phyloP scores from a whole-genome alignment of 1,284 basidiomycete species.

The Inonotus obliquus region DNA sequence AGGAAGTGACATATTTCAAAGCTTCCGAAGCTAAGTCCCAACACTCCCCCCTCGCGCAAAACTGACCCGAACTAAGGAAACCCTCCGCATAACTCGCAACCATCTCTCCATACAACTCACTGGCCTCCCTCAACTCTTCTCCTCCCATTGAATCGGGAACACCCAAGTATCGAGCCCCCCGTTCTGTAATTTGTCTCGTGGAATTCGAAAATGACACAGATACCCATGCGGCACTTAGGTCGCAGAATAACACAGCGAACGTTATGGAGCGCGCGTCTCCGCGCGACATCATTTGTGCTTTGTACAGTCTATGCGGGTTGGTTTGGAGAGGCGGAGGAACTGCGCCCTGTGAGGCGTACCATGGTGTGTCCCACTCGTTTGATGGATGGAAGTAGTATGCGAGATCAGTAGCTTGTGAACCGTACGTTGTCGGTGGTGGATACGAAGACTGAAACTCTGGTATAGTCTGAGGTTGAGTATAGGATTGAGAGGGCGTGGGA shows the following conservation, averaged over 20 bases:
- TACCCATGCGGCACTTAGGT: slow-evolving; percentile 48
- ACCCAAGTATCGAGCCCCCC: slow-evolving; percentile 37
- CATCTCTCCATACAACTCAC: slow-evolving; percentile 45
- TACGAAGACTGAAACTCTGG: slow-evolving; percentile 27
- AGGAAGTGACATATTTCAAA: slow-evolving; percentile 35
- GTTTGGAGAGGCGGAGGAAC: slow-evolving; percentile 35
- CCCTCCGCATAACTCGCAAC: slow-evolving; percentile 45
- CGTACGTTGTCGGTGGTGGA: slow-evolving; percentile 29
- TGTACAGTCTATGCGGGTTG: slow-evolving; percentile 26
- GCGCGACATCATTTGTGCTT: slow-evolving; percentile 27
- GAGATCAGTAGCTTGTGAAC: slow-evolving; percentile 35
- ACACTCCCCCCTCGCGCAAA: slow-evolving; percentile 51
- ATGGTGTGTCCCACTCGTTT: slow-evolving; percentile 37
- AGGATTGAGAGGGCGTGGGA: neutral
- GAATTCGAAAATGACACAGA: slow-evolving; percentile 34
- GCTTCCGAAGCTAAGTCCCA: slow-evolving; percentile 56
- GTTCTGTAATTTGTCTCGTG: slow-evolving; percentile 29
- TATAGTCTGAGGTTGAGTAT: neutral
- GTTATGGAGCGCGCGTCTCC: slow-evolving; percentile 32
- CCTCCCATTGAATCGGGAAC: slow-evolving; percentile 33
- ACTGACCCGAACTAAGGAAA: slow-evolving; percentile 39
- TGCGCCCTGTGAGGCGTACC: slow-evolving; percentile 35
- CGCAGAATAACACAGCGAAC: slow-evolving; percentile 40
- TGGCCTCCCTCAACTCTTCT: slow-evolving; percentile 36
- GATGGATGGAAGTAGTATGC: slow-evolving; percentile 40